Percentiles rank a stretch among this genome's conserved stretches.
Conservation (phyloP, 495 filamentous ascomycete genomes). For the Penicillium crystallinum region DNA sequence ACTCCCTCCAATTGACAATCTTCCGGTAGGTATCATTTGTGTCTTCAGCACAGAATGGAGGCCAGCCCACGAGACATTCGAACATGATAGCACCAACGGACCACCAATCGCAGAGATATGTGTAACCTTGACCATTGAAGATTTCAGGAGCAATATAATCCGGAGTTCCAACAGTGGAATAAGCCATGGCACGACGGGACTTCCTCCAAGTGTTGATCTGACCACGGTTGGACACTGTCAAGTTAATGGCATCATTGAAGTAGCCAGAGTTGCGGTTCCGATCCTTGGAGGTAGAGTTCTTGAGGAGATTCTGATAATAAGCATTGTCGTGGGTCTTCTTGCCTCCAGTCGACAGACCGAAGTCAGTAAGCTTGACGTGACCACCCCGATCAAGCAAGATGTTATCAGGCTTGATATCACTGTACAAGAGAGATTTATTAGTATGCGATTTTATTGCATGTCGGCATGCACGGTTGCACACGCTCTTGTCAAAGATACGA, state of each 20-base stretch:
- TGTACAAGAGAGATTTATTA: conserved; percentile 30
- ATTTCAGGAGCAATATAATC: conserved; percentile 99
- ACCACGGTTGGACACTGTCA: conserved; percentile 93
- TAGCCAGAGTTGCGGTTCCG: conserved; percentile 76
- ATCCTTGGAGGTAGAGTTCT: conserved; percentile 66
- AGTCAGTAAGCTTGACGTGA: conserved; percentile 98
- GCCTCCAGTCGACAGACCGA: conserved; percentile 95
- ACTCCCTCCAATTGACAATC: conserved; percentile 96
- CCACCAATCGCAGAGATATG: conserved; percentile 98
- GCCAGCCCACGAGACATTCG: conserved; percentile 97
- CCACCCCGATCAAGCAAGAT: conserved; percentile 92
- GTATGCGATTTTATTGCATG: not conserved
- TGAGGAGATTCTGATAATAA: conserved; percentile 95
- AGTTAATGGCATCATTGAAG: conserved; percentile 93
- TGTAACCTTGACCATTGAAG: conserved; percentile 92
- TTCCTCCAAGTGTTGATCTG: conserved; percentile 99
- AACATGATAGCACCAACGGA: conserved; percentile 99
- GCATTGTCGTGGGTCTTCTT: conserved; percentile 96
- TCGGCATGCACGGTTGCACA: not conserved
- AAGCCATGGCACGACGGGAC: conserved; percentile 89
- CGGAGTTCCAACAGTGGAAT: conserved; percentile 95
- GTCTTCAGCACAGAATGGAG: conserved; percentile 97
- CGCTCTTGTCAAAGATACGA: not conserved
- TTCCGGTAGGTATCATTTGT: conserved; percentile 97
- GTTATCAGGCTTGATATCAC: conserved; percentile 99